Percentiles rank a stretch among this genome's conserved stretches.
Evolutionary conservation across 1,139 yeast genomes (phyloP).

Genomic region (Sugiyamaella xylanicola): DNA sequence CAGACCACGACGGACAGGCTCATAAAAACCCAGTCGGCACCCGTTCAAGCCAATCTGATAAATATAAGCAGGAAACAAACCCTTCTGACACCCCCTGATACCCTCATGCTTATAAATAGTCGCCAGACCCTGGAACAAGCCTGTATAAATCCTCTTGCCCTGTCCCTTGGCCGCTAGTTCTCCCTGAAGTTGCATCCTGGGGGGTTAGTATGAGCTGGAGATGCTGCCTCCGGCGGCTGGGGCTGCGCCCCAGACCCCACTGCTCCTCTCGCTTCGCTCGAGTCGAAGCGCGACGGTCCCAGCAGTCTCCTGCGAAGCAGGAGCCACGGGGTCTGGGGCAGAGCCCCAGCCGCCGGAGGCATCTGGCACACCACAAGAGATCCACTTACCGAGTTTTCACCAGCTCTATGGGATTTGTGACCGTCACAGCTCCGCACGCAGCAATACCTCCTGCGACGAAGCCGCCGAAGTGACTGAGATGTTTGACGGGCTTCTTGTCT

Average conservation of each 20-base stretch:
- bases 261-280: background rate
- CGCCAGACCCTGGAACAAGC: slow-evolving; percentile 80
- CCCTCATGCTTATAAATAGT: slow-evolving; percentile 85
- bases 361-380: background rate
- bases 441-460: slow-evolving; percentile 93
- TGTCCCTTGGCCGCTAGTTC: slow-evolving; percentile 64
- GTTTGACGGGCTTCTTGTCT: slow-evolving; percentile 22
- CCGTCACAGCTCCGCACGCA: slow-evolving; percentile 96
- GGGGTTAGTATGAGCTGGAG: background rate
- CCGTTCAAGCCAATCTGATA: slow-evolving; percentile 93
- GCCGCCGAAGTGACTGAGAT: slow-evolving; percentile 57
- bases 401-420: slow-evolving; percentile 92
- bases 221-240: background rate
- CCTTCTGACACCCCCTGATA: slow-evolving; percentile 82
- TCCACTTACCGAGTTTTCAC: slow-evolving; percentile 61
- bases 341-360: background rate
- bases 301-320: background rate
- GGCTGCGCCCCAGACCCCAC: background rate
- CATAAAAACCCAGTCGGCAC: slow-evolving; percentile 90
- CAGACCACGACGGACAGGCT: slow-evolving; percentile 69
- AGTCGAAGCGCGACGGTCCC: background rate
- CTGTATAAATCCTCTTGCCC: slow-evolving; percentile 64
- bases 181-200: slow-evolving; percentile 92
- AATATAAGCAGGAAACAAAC: slow-evolving; percentile 61
- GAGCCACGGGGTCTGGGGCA: slow-evolving; percentile 5